Percentiles rank a stretch among this genome's conserved stretches.
These are phyloP conservation scores for Cladosporium sp. DNA, from an alignment of 2,329 filamentous ascomycete species.

Conservation along the genomic window DNA sequence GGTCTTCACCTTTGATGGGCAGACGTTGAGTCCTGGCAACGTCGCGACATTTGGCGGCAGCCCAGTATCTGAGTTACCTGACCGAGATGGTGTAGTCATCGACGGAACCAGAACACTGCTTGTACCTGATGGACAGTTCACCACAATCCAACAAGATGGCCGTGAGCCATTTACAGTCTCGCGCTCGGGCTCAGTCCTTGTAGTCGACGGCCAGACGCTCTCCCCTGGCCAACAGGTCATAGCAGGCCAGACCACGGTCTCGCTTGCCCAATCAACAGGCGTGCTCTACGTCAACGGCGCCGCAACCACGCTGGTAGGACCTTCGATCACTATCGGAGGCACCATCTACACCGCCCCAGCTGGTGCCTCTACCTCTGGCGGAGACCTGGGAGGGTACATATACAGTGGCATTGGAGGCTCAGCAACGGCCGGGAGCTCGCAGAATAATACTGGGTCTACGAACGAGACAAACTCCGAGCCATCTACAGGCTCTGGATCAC, in stretches of 20 bases:
- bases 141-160: neutral
- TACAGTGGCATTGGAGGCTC: slow-evolving; percentile 11
- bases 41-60: slow-evolving; percentile 27
- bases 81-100: neutral
- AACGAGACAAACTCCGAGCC: neutral
- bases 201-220: slow-evolving; percentile 38
- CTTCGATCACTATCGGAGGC: slow-evolving; percentile 7
- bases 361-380: neutral
- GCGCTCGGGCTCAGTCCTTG: neutral
- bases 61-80: slow-evolving; percentile 17
- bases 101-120: neutral
- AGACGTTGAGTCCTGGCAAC: slow-evolving; percentile 41
- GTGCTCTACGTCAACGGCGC: slow-evolving; percentile 8
- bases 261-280: neutral
- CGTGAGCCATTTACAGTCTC: neutral
- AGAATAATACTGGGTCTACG: neutral
- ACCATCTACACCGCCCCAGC: neutral
- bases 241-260: neutral
- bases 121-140: neutral
- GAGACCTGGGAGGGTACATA: slow-evolving; percentile 2
- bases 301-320: neutral
- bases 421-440: neutral
- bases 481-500: neutral
- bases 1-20: slow-evolving; percentile 31
- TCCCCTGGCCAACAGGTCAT: slow-evolving; percentile 38